Percentiles rank a stretch among this genome's conserved stretches.
These are phyloP conservation scores for Alternaria atra DNA, from an alignment of 2,329 filamentous ascomycete species.

Conservation along the genomic window DNA sequence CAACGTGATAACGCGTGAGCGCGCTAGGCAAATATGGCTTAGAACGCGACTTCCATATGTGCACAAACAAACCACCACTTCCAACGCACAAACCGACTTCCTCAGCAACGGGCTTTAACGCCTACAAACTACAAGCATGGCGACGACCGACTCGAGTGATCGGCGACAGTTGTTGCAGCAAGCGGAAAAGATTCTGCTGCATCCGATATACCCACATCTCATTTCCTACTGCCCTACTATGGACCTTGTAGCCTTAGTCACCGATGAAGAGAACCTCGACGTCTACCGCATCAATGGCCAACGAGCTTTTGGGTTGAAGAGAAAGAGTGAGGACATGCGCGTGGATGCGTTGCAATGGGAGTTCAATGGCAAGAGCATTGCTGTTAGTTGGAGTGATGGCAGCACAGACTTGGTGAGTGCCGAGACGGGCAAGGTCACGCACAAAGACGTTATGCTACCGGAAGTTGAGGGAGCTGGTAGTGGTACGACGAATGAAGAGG, in stretches of 20 bases:
- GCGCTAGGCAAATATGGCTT: constrained; percentile 31
- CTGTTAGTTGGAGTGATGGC: constrained; percentile 85
- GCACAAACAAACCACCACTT: constrained; percentile 24
- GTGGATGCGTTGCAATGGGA: constrained; percentile 57
- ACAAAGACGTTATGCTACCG: constrained; percentile 59
- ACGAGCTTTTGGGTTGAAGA: constrained; percentile 64
- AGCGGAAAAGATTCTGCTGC: constrained; percentile 53
- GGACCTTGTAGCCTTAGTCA: constrained; percentile 80
- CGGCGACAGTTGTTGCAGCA: constrained; percentile 46
- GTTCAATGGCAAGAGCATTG: constrained; percentile 72
- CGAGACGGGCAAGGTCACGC: constrained; percentile 82
- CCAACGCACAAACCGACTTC: constrained; percentile 3
- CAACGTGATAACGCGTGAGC: constrained; percentile 37
- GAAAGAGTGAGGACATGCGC: constrained; percentile 45
- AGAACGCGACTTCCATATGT: constrained; percentile 24
- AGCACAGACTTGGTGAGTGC: constrained; percentile 78
- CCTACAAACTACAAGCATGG: constrained; percentile 14
- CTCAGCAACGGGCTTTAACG: constrained; percentile 17
- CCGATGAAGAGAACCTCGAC: constrained; percentile 72
- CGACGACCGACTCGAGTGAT: constrained; percentile 7
- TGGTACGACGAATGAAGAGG: constrained; percentile 12
- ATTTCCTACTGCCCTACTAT: constrained; percentile 83
- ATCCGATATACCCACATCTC: constrained; percentile 64
- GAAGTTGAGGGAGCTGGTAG: constrained; percentile 1
- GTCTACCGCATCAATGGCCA: constrained; percentile 84